Conservation (phyloP, 75 land plant species). For the Picea sitchensis region DNA sequence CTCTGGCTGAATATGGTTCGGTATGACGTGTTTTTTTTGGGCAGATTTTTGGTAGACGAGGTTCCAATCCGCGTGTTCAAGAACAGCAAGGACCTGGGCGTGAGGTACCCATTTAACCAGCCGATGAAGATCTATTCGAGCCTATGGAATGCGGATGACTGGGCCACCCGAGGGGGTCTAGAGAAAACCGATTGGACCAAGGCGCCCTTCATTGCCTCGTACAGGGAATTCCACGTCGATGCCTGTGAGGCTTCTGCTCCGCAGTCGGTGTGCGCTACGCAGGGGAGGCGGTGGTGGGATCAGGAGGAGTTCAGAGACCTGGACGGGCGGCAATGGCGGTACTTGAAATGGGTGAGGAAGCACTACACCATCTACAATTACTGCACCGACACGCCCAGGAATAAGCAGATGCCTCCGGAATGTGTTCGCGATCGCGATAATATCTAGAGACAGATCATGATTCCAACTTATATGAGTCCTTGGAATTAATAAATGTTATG, state of each 20-base stretch:
- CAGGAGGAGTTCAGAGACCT: too few relatives aligned
- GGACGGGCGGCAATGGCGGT: conserved; percentile 29
- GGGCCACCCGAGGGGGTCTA: conserved; percentile 83
- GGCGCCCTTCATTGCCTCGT: conserved; percentile 36
- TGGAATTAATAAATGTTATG: too few relatives aligned
- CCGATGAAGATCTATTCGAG: too few relatives aligned
- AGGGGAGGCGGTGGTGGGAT: conserved; percentile 9
- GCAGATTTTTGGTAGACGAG: conserved; percentile 60
- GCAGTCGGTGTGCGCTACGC: conserved; percentile 33
- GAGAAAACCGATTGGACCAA: conserved; percentile 54
- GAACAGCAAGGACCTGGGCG: conserved; percentile 43
- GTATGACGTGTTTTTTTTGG: too few relatives aligned
- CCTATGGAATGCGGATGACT: too few relatives aligned
- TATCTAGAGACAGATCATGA: too few relatives aligned
- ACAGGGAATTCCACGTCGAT: conserved; percentile 67
- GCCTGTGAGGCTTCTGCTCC: conserved; percentile 53
- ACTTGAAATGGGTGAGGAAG: conserved; percentile 25
- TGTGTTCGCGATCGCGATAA: conserved; percentile 16
- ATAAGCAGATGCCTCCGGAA: conserved; percentile 25
- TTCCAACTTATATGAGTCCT: too few relatives aligned
- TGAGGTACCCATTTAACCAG: conserved; percentile 32
- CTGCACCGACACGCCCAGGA: conserved; percentile 25
- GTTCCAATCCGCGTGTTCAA: conserved; percentile 60
- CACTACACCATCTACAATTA: conserved; percentile 16
- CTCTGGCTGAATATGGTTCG: too few relatives aligned